Evolutionary conservation across 345 rosid genomes (phyloP), one percentile per base, ranked within the genome.

Genomic region (Bruguiera sexangula): DNA sequence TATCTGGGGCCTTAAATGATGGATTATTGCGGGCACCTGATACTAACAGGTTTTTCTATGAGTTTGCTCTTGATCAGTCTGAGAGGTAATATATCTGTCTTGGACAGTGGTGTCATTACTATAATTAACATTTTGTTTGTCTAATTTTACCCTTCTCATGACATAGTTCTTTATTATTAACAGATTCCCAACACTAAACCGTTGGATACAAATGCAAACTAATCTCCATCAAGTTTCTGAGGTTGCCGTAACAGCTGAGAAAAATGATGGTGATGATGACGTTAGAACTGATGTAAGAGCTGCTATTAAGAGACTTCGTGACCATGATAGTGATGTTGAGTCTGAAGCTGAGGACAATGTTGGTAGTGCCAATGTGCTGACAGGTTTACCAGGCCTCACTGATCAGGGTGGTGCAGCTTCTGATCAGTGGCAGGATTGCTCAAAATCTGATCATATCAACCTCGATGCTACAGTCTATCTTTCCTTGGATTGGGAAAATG

Each of bases 171-270:
- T 63, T 7, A 30, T 50, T 58, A 63, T 60, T 61, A 48, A 69
- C 85, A 94, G 98, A 85, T 94, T 83, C 78, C 93, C 98, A 52
- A 91, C 97, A 73, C 80, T 94, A 75, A 91, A 94, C 71, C 88
- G 98, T 72, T 94, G 98, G 98, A 89, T 94, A 80, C 98, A 94
- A 81, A 89, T 92, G 91, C 96, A 94, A 72, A 91, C 92, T 54
- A 91, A 91, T 75, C 97, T 92, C 72, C 97, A 91, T 83, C 87
- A 96, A 81, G 98, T 91, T 75, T 89, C 93, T 24, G 97, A 94
- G 77, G 81, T 85, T 82, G 96, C 93, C 66, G 90, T 89, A 74
- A 89, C 89, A 70, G 84, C 96, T 68, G 77, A 82, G 67, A 83
- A 82, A 78, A 78, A 69, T 60, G 79, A 77, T 69, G 82, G 83